A percentile compares a stretch with the other conserved stretches of the same genome.
Evolutionary conservation across 2,329 filamentous ascomycete species (phyloP).

Genomic region (Apiospora sp.): DNA sequence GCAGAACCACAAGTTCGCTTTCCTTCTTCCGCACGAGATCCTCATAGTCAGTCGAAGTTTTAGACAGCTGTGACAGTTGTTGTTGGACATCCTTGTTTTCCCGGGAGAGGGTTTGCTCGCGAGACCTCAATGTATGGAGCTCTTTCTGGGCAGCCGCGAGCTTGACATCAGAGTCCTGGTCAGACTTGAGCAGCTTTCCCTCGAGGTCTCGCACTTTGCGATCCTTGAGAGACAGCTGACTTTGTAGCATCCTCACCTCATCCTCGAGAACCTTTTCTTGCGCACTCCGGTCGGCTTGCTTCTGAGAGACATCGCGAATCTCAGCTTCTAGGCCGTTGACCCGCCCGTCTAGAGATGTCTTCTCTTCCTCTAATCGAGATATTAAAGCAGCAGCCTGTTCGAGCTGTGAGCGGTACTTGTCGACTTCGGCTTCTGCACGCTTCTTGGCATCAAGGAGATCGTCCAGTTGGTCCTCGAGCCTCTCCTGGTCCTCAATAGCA

Average conservation of each 20-base stretch:
- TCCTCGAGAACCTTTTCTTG: conserved; percentile 80
- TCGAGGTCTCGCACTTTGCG: conserved; percentile 90
- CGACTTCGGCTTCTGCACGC: conserved; percentile 83
- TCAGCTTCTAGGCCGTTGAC: conserved; percentile 75
- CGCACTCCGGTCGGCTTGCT: conserved; percentile 75
- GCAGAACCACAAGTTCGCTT: conserved; percentile 86
- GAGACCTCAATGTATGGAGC: conserved; percentile 74
- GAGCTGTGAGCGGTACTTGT: conserved; percentile 79
- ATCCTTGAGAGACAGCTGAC: conserved; percentile 87
- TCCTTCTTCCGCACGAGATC: conserved; percentile 93
- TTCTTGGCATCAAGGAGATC: conserved; percentile 89
- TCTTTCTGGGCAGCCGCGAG: conserved; percentile 81
- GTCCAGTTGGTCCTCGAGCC: conserved; percentile 92
- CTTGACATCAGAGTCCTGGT: conserved; percentile 90
- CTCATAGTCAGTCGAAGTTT: conserved; percentile 94
- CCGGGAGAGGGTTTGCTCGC: conserved; percentile 77
- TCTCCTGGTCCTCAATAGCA: conserved; percentile 92
- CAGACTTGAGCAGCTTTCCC: conserved; percentile 79
- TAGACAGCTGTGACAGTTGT: conserved; percentile 85
- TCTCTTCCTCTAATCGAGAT: conserved; percentile 84
- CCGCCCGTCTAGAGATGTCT: conserved; percentile 73
- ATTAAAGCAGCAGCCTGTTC: conserved; percentile 93
- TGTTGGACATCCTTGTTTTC: conserved; percentile 86
- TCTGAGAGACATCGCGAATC: conserved; percentile 73
- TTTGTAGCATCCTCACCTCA: conserved; percentile 90